Evolutionary conservation across 371 early-diverging fungal species (phyloP).

Genomic region (Phascolomyces articulosus): DNA sequence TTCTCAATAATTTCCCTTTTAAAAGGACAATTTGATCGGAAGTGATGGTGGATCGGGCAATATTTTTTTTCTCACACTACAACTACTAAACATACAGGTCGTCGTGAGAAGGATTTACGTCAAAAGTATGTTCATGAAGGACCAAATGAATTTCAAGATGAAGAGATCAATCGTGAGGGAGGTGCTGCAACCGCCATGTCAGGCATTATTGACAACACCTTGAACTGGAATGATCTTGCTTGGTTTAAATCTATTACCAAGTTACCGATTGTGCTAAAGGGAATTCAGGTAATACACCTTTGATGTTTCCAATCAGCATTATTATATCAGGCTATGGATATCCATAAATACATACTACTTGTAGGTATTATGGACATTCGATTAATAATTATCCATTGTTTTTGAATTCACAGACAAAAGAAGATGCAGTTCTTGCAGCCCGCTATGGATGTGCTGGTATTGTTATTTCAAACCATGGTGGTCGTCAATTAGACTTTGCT

Average conservation of each 20-base stretch:
- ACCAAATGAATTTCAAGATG: conserved; percentile 33
- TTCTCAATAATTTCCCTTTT: too few species aligned
- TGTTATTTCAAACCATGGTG: conserved; percentile 95
- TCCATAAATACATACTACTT: too few species aligned
- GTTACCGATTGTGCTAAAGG: conserved; percentile 91
- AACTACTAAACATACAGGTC: conserved; percentile 47
- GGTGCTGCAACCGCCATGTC: conserved; percentile 82
- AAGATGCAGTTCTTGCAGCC: conserved; percentile 90
- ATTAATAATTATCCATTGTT: background rate
- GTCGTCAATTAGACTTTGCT: conserved; percentile 90
- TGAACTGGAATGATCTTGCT: conserved; percentile 86
- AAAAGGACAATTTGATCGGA: too few species aligned
- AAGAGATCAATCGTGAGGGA: conserved; percentile 35
- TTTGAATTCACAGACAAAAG: conserved; percentile 58
- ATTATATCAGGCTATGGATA: too few species aligned
- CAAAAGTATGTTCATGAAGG: conserved; percentile 54
- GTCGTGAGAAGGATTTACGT: conserved; percentile 91
- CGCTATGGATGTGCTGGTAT: conserved; percentile 79
- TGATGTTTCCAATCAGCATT: too few species aligned
- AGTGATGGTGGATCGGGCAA: background rate
- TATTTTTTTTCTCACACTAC: background rate
- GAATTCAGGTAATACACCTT: conserved; percentile 58
- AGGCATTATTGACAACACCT: conserved; percentile 72
- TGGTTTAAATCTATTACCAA: conserved; percentile 86
- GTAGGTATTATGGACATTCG: too few species aligned